Conservation (phyloP, 805 yeast species). For the Deakozyma indianensis region DNA sequence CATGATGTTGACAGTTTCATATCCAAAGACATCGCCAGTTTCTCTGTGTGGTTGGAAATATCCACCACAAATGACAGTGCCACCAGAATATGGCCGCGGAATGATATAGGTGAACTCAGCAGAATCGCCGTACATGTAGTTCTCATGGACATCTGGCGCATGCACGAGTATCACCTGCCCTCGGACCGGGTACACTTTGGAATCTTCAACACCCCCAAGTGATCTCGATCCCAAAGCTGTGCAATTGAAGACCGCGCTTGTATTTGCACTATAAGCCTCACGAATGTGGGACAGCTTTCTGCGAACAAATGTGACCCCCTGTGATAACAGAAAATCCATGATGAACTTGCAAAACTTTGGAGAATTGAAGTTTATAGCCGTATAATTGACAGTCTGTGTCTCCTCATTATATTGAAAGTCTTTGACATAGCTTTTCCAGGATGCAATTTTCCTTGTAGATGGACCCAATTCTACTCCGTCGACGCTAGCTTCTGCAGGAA, state of each 20-base stretch:
- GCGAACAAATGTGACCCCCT: conserved; percentile 40
- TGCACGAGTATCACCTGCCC: conserved; percentile 67
- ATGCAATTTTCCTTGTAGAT: conserved; percentile 29
- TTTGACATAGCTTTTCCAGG: conserved; percentile 34
- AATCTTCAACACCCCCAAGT: conserved; percentile 53
- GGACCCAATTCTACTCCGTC: conserved; percentile 35
- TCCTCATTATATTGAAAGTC: conserved; percentile 27
- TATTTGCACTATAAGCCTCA: conserved; percentile 30
- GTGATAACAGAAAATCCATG: conserved; percentile 26
- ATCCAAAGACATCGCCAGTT: conserved; percentile 42
- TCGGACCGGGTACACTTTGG: conserved; percentile 51
- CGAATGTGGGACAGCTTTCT: conserved; percentile 36
- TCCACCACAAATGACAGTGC: conserved; percentile 64
- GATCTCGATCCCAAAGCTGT: conserved; percentile 56
- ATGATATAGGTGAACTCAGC: conserved; percentile 47
- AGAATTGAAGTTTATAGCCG: conserved; percentile 60
- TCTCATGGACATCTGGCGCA: conserved; percentile 54
- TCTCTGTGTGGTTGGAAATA: conserved; percentile 50
- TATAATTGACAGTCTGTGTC: conserved; percentile 30
- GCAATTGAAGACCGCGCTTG: conserved; percentile 53
- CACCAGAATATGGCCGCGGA: conserved; percentile 54
- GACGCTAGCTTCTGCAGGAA: conserved; percentile 37
- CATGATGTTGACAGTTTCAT: conserved; percentile 47
- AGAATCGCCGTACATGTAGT: conserved; percentile 18
- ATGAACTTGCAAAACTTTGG: conserved; percentile 44